Evolutionary conservation across 176 grass and related monocot genomes (phyloP), one percentile per base, ranked within the genome.

Genomic region (Phoenix roebelenii): DNA sequence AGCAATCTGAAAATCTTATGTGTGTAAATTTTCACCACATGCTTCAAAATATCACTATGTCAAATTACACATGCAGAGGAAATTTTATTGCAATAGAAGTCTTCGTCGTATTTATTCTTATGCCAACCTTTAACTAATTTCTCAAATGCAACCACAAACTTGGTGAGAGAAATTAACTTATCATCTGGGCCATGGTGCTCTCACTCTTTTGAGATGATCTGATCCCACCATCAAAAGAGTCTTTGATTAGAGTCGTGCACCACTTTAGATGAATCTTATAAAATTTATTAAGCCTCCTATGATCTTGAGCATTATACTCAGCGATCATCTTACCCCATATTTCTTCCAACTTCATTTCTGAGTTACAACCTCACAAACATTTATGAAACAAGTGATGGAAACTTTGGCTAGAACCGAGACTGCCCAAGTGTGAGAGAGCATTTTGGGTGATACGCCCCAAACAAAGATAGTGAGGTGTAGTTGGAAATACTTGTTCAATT

Each of bases 1-100:
- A 87, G 84, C 29, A 92, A 26, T 56, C 80, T 87, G 69, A 83
- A 92, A 60, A 92, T 86, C 72, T 81, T 92, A 50, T 83, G 77
- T 63, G 88, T 87, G 75, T 87, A 92, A 19, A 80, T 72, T 51
- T 77, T 87, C 50, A 83, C 76, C 51, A 80, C 88, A 39, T 92
- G 80, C 65, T 87, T 83, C 72, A 84, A 75, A 77, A 92, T 80
- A 64, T 83, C 88, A 80, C 82, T 85, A 65, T 92, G 76, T 52
- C 70, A 79, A 64, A 91, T 86, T 54, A 76, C 78, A 61, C 83
- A 86, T 54, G 60, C 62, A 61, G 72, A 77, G 28, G 88, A 70
- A 63, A 76, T 86, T 59, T 91, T 79, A 29, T 20, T 76, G 50
- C 80, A 82, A 53, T 78, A 69, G 51, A 71, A 66, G 52, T 91